Conservation (phyloP, 2,329 filamentous ascomycete species). For the Neofusicoccum cordaticola region DNA sequence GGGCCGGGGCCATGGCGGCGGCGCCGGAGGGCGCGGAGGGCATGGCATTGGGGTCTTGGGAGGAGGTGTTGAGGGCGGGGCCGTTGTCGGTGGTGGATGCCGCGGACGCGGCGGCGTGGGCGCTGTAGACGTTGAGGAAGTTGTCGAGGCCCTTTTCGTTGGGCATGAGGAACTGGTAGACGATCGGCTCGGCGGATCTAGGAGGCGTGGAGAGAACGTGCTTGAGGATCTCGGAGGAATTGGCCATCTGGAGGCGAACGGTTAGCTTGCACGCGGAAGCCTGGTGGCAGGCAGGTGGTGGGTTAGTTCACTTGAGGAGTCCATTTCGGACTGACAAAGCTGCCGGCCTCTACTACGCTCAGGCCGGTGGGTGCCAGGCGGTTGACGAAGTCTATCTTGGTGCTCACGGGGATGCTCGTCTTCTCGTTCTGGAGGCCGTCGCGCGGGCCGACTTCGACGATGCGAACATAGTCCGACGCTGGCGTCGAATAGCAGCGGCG, state of each 20-base stretch:
- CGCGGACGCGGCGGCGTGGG: constrained; percentile 43
- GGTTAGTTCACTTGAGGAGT: constrained; percentile 59
- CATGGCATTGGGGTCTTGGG: constrained; percentile 42
- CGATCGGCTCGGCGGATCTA: constrained; percentile 54
- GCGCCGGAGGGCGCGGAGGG: constrained; percentile 34
- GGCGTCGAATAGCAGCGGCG: constrained; percentile 7
- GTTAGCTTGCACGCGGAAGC: constrained; percentile 15
- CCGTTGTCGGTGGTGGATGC: constrained; percentile 36
- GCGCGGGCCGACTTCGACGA: constrained; percentile 56
- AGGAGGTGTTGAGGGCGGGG: constrained; percentile 43
- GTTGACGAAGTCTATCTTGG: constrained; percentile 74
- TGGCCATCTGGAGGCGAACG: constrained; percentile 62
- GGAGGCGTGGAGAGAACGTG: constrained; percentile 62
- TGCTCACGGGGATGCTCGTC: constrained; percentile 64
- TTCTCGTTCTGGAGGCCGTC: constrained; percentile 89
- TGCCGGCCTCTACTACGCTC: constrained; percentile 73
- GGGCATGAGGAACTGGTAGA: constrained; percentile 78
- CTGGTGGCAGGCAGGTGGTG: constrained; percentile 10
- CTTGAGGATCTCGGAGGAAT: constrained; percentile 70
- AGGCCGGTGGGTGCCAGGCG: constrained; percentile 67
- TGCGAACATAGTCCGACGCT: constrained; percentile 43
- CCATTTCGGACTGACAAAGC: constrained; percentile 81
- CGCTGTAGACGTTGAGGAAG: constrained; percentile 54
- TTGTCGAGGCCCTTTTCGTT: constrained; percentile 71
- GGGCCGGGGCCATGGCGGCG: constrained; percentile 27